phyloP scores from a whole-genome alignment of 768 basidiomycete genomes.

The Mycena vitilis region DNA sequence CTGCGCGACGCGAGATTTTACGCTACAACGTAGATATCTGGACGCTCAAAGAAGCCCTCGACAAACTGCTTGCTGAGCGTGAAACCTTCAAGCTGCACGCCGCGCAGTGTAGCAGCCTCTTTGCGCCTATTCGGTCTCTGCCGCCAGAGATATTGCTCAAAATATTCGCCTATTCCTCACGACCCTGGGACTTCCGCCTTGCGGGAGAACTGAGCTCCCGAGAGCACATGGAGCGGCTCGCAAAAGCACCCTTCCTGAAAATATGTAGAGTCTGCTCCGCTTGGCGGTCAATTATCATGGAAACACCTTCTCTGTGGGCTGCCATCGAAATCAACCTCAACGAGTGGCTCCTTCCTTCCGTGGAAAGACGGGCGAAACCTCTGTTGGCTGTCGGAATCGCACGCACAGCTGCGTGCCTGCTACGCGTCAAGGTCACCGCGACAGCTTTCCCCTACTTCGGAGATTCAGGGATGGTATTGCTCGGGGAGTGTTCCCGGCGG shows the following conservation, averaged over 20 bases:
- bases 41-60: slow-evolving; percentile 2
- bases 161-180: slow-evolving; percentile 6
- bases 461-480: neutral
- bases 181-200: too few relatives aligned
- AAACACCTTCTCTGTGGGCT: slow-evolving; percentile 19
- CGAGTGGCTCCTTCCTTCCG: slow-evolving; percentile 10
- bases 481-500: slow-evolving; percentile 1
- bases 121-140: slow-evolving; percentile 22
- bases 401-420: neutral
- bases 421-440: slow-evolving; percentile 6
- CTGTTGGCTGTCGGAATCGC: slow-evolving; percentile 5
- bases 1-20: neutral
- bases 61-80: slow-evolving; percentile 7
- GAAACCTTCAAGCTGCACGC: slow-evolving; percentile 4
- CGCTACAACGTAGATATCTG: slow-evolving; percentile 18
- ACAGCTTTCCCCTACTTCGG: slow-evolving; percentile 3
- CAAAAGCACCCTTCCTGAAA: neutral
- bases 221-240: slow-evolving; percentile 23
- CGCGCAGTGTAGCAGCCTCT: slow-evolving; percentile 11
- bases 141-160: slow-evolving; percentile 18
- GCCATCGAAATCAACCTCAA: slow-evolving; percentile 18
- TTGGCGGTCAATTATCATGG: slow-evolving; percentile 17
- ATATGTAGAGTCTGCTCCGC: slow-evolving; percentile 12
- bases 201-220: too few relatives aligned
- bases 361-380: neutral